Evolutionary conservation across 371 early-diverging fungal species (phyloP), one percentile per base, ranked within the genome.

Genomic region (Polyrhizophydium stewartii): DNA sequence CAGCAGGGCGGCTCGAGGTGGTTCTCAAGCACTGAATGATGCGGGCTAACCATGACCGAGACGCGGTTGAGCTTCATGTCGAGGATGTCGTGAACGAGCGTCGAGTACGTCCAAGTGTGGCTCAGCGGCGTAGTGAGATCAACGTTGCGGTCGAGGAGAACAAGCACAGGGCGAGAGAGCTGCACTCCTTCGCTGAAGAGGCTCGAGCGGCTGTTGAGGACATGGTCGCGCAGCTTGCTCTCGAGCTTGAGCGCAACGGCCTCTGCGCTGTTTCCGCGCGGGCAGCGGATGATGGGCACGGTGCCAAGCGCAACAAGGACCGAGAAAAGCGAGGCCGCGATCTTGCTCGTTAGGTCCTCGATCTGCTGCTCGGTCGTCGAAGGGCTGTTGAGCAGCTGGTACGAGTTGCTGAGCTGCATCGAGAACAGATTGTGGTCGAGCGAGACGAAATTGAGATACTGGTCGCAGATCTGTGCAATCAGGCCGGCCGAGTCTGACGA

Each of bases 41-140:
- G 28, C 7, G 21, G 38, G 55, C 9, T n/a, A 5, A 45, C 40
- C 40, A 19, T 27, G 28, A 58, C 21, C 9, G 68, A 57, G 37
- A 98, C 85, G 56, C 94, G 87, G 70, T 99, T 98, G 43, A 96
- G 81, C 50, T 90, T 85, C 86, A 98, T 84, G 40, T 89, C 89
- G 33, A 98, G 84, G 3, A 99, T 83, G 73, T 99, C 99, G 71
- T 97, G 94, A 19, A 99, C 87, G 25, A 99, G 82, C 1, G 97
- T 90, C 63, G 93, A 90, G 69, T 99, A 99, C 0, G 96, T 96
- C 98, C 99, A 98, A 2, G 95, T 89, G 75, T 99, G 99, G 60
- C 84, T 85, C 60, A 99, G 77, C 87, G 99, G 93, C 21, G 95
- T 88, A 21, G 89, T 83, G 56, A 99, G 69, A 79, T 99, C 99